Evolutionary conservation across 345 rosid species (phyloP), one percentile per base, ranked within the genome.

Genomic region (Euclidium syriacum): DNA sequence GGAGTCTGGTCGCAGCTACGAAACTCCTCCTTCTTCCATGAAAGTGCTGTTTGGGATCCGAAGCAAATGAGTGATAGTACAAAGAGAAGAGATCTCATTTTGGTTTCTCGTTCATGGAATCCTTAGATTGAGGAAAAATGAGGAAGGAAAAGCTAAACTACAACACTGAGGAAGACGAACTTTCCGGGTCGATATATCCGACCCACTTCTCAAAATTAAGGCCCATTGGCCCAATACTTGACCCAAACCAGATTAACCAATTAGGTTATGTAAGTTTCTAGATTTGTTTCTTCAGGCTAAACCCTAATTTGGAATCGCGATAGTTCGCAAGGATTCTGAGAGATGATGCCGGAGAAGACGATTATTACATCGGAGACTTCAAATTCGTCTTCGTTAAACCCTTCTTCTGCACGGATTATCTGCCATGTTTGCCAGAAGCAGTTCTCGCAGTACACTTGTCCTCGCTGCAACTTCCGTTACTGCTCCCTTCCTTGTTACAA

Each of bases 11-110:
- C 64, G 59, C 99, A 95, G 84, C 71, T 82, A 10, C 99, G 81
- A 58, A 95, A 95, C 76, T 95, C 99, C 7, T 95, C 99, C 51
- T 80, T 86, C 73, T 95, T 95, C 97, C 96, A 95, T 16, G 97
- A 87, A 32, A 67, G 54, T 46, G 71, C 78, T 29, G 74, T 44
- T 50, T 76, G 83, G 9, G 74, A 72, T 67, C 25, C 8, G 20
- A 89, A 68, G 65, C 76, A 66, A 41, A 83, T 46, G 41, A 81
- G 75, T 40, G 80, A 48, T 58, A 85, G 33, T 27, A 75, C 17
- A 10, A 77, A 25, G 39, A 73, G 67, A 39, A 43, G 61, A 64
- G 67, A 43, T 73, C 54, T 72, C 83, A 76, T 84, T 42, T 48
- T 64, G 54, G 14, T 29, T 62, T 34, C 42, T 43, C 27, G 35